phyloP scores from a whole-genome alignment of 2,329 filamentous ascomycete species.

The Aspergillus awamori region DNA sequence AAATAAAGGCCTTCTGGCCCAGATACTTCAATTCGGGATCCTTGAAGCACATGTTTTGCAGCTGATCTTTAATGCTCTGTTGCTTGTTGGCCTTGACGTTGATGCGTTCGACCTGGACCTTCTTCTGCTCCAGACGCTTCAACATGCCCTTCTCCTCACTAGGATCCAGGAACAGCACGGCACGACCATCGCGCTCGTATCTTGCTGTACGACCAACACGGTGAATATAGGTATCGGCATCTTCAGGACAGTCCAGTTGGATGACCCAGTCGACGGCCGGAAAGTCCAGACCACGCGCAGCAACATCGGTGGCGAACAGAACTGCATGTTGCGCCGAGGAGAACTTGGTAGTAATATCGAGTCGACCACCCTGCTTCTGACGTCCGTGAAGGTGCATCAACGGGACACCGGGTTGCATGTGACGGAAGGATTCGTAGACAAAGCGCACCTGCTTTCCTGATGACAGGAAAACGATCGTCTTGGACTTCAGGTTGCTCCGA shows the following conservation, averaged over 20 bases:
- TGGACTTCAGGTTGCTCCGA: constrained; percentile 84
- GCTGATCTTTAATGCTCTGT: constrained; percentile 76
- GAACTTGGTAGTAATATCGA: constrained; percentile 87
- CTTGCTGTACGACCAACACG: constrained; percentile 92
- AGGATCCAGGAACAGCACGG: constrained; percentile 88
- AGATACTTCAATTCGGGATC: constrained; percentile 92
- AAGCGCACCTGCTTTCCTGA: constrained; percentile 97
- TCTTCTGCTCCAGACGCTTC: constrained; percentile 80
- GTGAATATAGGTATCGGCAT: constrained; percentile 97
- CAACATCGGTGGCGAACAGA: constrained; percentile 93
- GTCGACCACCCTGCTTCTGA: constrained; percentile 85
- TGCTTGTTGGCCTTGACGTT: constrained; percentile 89
- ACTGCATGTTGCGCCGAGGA: constrained; percentile 79
- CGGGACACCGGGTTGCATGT: constrained; percentile 91
- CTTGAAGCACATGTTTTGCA: constrained; percentile 96
- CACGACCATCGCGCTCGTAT: constrained; percentile 83
- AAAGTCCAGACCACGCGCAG: constrained; percentile 91
- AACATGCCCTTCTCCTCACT: constrained; percentile 93
- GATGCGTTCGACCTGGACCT: constrained; percentile 83
- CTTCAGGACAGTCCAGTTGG: constrained; percentile 96
- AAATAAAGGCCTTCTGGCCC: constrained; percentile 93
- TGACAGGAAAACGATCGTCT: constrained; percentile 93
- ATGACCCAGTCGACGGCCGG: constrained; percentile 98
- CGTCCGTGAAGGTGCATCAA: constrained; percentile 90
- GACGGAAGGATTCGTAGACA: constrained; percentile 88